These are phyloP conservation scores for Lactarius sanguifluus DNA, from an alignment of 768 basidiomycete genomes.

Conservation along the genomic window DNA sequence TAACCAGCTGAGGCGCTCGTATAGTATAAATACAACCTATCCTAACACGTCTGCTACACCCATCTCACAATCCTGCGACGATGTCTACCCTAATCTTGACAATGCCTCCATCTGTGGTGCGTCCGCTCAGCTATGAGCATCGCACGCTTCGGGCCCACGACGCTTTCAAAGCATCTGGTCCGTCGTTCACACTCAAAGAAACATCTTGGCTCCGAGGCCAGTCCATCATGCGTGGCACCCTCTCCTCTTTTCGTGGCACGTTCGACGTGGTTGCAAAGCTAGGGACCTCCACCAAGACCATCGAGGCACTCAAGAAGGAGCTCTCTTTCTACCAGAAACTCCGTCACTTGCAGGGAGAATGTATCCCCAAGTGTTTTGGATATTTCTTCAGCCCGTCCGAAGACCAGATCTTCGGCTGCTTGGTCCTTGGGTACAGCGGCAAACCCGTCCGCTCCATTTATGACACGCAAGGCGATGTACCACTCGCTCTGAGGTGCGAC, in stretches of 20 bases:
- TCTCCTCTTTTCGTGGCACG: slow-evolving; percentile 11
- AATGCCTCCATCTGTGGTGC: slow-evolving; percentile 15
- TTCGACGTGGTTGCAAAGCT: slow-evolving; percentile 23
- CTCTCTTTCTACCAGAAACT: slow-evolving; percentile 18
- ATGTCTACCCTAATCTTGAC: slow-evolving; percentile 21
- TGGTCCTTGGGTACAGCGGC: slow-evolving; percentile 18
- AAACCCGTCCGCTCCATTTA: slow-evolving; percentile 19
- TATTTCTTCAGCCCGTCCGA: slow-evolving; percentile 17
- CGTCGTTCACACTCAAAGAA: slow-evolving; percentile 9
- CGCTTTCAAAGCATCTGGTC: slow-evolving; percentile 6
- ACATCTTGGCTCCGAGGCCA: slow-evolving; percentile 19
- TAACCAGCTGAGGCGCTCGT: background rate
- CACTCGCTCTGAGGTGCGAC: slow-evolving; percentile 12
- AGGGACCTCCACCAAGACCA: background rate
- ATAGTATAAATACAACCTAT: background rate
- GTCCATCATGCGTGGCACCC: slow-evolving; percentile 20
- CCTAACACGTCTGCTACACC: background rate
- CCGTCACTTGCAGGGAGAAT: slow-evolving; percentile 13
- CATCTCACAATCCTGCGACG: background rate
- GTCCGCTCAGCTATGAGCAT: slow-evolving; percentile 16
- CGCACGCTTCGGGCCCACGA: slow-evolving; percentile 19
- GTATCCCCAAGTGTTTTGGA: slow-evolving; percentile 21
- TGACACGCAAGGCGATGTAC: slow-evolving; percentile 10
- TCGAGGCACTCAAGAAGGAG: slow-evolving; percentile 16
- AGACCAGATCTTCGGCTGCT: slow-evolving; percentile 9